phyloP scores from a whole-genome alignment of 2,329 filamentous ascomycete species.

The Beauveria medogensis region DNA sequence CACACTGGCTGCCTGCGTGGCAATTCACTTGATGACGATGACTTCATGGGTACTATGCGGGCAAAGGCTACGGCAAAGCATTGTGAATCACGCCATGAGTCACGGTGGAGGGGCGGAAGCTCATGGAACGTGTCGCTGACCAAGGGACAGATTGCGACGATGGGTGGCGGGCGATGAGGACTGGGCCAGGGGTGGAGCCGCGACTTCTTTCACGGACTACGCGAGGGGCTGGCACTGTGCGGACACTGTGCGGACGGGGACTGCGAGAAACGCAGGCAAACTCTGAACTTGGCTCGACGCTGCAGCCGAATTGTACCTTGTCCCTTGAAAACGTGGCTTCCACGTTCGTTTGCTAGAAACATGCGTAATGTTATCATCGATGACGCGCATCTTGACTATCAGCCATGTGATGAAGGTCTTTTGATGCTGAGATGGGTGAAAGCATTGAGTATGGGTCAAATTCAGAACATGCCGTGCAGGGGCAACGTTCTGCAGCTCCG shows the following conservation, averaged over 20 bases:
- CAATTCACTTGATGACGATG: not conserved
- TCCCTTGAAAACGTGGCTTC: not conserved
- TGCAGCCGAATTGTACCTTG: not conserved
- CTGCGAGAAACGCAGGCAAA: not conserved
- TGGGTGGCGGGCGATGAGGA: slow-evolving; percentile 7
- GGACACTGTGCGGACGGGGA: not conserved
- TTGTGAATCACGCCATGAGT: slow-evolving; percentile 5
- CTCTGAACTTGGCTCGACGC: not conserved
- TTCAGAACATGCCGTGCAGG: not conserved
- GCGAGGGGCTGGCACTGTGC: not conserved
- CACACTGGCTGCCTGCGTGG: not conserved
- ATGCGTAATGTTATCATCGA: too few species aligned
- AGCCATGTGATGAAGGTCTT: not conserved
- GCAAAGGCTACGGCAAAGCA: not conserved
- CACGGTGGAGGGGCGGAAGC: slow-evolving; percentile 1
- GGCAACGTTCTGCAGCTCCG: not conserved
- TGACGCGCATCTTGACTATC: not conserved
- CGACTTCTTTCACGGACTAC: not conserved
- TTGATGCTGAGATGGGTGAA: not conserved
- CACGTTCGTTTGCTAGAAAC: not conserved
- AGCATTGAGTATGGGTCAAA: not conserved
- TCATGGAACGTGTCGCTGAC: slow-evolving; percentile 1
- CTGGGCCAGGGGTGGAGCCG: not conserved
- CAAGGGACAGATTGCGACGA: slow-evolving; percentile 4
- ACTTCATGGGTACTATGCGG: not conserved